Evolutionary conservation across 495 filamentous ascomycete species (phyloP).

Genomic region (Aspergillus incahuasiensis): DNA sequence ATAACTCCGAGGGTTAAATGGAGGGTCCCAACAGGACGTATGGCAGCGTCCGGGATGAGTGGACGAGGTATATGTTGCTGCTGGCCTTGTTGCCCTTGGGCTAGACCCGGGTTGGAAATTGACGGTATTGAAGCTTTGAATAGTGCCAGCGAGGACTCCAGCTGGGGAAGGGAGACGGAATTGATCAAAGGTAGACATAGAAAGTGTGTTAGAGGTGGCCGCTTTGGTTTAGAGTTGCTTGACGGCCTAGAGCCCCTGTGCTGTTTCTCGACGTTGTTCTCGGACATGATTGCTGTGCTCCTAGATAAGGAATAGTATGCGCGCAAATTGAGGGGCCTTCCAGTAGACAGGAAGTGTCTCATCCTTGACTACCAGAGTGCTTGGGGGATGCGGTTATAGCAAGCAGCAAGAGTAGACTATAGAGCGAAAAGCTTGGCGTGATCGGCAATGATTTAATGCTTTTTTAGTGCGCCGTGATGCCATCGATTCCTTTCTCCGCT

Average conservation of each 20-base stretch:
- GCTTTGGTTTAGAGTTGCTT: slow-evolving; percentile 20
- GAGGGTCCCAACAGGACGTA: slow-evolving; percentile 74
- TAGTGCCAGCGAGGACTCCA: slow-evolving; percentile 52
- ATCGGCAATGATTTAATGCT: slow-evolving; percentile 9
- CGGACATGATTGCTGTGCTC: slow-evolving; percentile 14
- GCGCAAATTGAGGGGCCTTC: background rate
- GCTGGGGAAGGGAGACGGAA: slow-evolving; percentile 53
- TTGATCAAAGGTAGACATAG: slow-evolving; percentile 79
- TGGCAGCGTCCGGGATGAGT: slow-evolving; percentile 52
- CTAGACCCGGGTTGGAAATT: slow-evolving; percentile 19
- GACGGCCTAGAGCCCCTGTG: background rate
- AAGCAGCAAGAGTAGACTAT: background rate
- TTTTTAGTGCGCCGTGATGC: slow-evolving; percentile 4
- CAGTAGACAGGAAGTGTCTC: background rate
- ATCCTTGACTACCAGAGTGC: background rate
- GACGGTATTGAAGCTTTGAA: slow-evolving; percentile 55
- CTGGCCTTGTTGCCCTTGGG: background rate
- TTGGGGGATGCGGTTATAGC: too few relatives aligned
- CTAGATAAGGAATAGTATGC: background rate
- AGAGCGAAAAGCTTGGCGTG: slow-evolving; percentile 12
- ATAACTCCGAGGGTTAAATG: slow-evolving; percentile 88
- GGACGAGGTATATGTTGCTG: slow-evolving; percentile 5
- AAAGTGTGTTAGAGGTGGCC: slow-evolving; percentile 72
- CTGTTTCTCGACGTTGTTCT: background rate
- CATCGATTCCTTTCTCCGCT: slow-evolving; percentile 7